phyloP scores from a whole-genome alignment of 257 asterid genomes.

The Solanum pimpinellifolium region DNA sequence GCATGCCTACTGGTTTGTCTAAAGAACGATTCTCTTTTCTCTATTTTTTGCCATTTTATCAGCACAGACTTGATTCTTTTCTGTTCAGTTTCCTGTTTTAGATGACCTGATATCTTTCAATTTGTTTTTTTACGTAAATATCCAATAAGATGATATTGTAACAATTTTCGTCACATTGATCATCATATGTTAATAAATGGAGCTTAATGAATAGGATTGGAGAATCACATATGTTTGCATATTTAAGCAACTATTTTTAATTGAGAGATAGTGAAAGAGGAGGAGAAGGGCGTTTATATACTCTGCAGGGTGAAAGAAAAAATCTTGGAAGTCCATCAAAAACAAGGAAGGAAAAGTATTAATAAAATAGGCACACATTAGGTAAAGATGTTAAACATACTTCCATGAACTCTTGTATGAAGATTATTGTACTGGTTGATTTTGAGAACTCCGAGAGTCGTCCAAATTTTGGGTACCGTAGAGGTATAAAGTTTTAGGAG shows the following conservation, averaged over 20 bases:
- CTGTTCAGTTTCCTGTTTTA: not conserved
- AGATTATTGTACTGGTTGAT: not conserved
- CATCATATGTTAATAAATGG: not conserved
- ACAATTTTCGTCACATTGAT: not conserved
- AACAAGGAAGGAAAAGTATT: not conserved
- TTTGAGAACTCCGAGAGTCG: not conserved
- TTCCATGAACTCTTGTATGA: not conserved
- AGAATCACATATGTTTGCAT: not conserved
- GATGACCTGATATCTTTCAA: not conserved
- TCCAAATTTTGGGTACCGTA: not conserved
- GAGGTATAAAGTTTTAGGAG: not conserved
- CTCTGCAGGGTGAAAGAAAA: not conserved
- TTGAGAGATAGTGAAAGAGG: not conserved
- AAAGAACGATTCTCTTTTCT: not conserved
- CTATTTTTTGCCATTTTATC: not conserved
- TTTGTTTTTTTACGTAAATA: not conserved
- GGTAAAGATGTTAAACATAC: not conserved
- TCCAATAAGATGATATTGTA: not conserved
- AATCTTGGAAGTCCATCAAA: not conserved
- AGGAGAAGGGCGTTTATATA: not conserved
- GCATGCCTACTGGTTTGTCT: constrained; percentile 98
- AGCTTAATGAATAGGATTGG: not conserved
- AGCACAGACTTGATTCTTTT: not conserved
- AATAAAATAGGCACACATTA: not conserved
- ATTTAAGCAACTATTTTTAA: not conserved